These are phyloP conservation scores for Yarrowia sp. DNA, from an alignment of 805 yeast species.

Conservation along the genomic window DNA sequence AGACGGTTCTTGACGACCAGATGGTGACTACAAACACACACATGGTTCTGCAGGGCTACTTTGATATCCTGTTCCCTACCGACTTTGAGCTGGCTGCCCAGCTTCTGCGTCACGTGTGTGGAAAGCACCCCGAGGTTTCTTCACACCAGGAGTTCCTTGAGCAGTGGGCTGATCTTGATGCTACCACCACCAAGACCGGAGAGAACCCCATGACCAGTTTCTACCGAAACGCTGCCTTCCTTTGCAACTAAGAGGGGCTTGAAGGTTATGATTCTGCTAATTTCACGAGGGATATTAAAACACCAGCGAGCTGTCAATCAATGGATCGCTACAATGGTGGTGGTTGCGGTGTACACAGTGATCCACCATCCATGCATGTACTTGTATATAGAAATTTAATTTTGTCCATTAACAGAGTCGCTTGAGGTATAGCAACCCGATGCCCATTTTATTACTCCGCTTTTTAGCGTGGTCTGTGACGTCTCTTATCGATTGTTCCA, in stretches of 20 bases:
- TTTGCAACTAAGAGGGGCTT: slow-evolving; percentile 32
- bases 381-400: neutral
- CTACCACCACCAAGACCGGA: slow-evolving; percentile 69
- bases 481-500: neutral
- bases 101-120: slow-evolving; percentile 61
- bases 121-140: slow-evolving; percentile 53
- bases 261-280: neutral
- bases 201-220: slow-evolving; percentile 82
- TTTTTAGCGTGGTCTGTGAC: neutral
- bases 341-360: neutral
- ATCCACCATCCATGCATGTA: neutral
- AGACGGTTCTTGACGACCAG: slow-evolving; percentile 63
- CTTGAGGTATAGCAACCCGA: too few relatives aligned
- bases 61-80: slow-evolving; percentile 85
- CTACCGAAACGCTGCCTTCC: slow-evolving; percentile 69
- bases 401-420: neutral
- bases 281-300: neutral
- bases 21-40: slow-evolving; percentile 71
- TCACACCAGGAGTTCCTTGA: slow-evolving; percentile 64
- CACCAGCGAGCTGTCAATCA: neutral
- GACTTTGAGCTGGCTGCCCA: slow-evolving; percentile 63
- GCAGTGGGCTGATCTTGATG: slow-evolving; percentile 67
- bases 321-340: neutral
- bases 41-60: slow-evolving; percentile 82
- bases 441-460: neutral